Evolutionary conservation across 2,329 filamentous ascomycete genomes (phyloP).

Genomic region (Metarhizium rileyi): DNA sequence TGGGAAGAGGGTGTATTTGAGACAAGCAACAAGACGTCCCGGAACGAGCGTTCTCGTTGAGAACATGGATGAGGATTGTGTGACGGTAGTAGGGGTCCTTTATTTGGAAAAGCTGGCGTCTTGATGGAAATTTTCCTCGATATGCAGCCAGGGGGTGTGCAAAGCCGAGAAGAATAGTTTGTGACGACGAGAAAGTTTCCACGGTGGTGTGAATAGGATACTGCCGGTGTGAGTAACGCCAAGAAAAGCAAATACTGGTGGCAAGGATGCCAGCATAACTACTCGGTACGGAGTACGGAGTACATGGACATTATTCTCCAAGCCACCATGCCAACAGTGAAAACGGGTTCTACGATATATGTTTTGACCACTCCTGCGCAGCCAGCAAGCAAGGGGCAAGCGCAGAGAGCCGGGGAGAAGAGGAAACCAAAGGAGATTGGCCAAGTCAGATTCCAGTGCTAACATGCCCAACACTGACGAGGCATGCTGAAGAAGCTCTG

Average conservation of each 20-base stretch:
- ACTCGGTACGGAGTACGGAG: too few relatives aligned
- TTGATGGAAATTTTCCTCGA: neutral
- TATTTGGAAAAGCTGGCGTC: neutral
- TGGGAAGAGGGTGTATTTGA: neutral
- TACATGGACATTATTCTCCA: too few relatives aligned
- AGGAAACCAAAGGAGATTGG: neutral
- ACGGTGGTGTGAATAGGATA: constrained; percentile 3
- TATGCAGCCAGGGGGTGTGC: neutral
- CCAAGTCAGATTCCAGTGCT: neutral
- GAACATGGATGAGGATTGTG: neutral
- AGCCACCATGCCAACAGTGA: neutral
- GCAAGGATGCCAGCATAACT: constrained; percentile 2
- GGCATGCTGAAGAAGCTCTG: neutral
- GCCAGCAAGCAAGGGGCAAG: neutral
- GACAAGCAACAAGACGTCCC: neutral
- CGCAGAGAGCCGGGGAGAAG: neutral
- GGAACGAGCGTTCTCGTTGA: neutral
- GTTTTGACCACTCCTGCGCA: neutral
- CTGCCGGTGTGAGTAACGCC: neutral
- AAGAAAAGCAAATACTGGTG: constrained; percentile 3
- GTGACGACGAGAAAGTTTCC: neutral
- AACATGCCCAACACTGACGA: neutral
- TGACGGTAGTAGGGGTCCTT: neutral
- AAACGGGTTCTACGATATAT: neutral
- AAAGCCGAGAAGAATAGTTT: neutral